Conservation (phyloP, 2,329 filamentous ascomycete genomes). For the Colletotrichum endophyticum region DNA sequence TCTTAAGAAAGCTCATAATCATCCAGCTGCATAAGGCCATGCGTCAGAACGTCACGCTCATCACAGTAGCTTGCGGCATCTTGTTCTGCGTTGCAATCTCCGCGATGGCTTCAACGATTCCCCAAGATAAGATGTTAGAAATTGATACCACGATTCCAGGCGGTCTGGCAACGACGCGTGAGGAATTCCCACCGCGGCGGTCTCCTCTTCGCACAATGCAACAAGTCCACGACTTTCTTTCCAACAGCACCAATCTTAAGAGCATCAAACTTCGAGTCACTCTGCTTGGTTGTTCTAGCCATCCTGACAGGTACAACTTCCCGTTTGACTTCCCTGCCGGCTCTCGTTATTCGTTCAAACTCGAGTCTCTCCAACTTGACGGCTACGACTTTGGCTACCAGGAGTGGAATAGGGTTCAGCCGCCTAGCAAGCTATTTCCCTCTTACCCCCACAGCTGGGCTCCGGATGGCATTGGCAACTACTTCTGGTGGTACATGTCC, state of each 20-base stretch:
- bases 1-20: not conserved
- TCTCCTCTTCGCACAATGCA: not conserved
- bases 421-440: not conserved
- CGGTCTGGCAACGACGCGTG: not conserved
- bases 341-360: not conserved
- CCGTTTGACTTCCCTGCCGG: not conserved
- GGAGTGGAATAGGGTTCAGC: not conserved
- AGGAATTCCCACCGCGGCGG: not conserved
- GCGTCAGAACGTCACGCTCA: not conserved
- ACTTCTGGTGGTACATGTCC: not conserved
- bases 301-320: not conserved
- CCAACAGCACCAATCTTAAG: not conserved
- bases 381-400: not conserved
- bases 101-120: not conserved
- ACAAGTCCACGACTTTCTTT: not conserved
- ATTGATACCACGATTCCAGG: not conserved
- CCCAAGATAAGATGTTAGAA: not conserved
- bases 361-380: not conserved
- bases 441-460: not conserved
- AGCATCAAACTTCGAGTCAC: not conserved
- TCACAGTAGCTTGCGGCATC: not conserved
- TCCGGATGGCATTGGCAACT: not conserved
- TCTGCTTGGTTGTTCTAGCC: not conserved
- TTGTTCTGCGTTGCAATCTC: not conserved
- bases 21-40: not conserved